Percentiles rank a stretch among this genome's conserved stretches.
These are phyloP conservation scores for Phytophthora podocarpi DNA, from an alignment of 352 stramenopile species.

Conservation along the genomic window DNA sequence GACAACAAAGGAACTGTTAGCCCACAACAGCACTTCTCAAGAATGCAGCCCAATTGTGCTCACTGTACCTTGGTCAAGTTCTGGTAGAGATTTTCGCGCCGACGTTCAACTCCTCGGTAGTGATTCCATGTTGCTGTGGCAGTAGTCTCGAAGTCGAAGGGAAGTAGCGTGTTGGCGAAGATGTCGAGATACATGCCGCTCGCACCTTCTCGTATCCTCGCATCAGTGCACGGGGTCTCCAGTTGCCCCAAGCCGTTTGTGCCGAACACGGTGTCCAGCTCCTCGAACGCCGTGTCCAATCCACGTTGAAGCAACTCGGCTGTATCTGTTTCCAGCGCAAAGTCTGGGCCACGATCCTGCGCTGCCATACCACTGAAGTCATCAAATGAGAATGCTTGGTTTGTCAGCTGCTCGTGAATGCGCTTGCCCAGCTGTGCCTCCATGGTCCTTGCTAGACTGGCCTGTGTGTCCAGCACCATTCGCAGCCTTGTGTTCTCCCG, in stretches of 20 bases:
- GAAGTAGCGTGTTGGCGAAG: constrained; percentile 42
- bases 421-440: constrained; percentile 31
- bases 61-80: constrained; percentile 21
- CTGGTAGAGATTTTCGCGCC: constrained; percentile 19
- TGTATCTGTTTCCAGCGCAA: constrained; percentile 33
- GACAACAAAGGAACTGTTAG: constrained; percentile 14
- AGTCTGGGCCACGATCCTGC: constrained; percentile 16
- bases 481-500: constrained; percentile 37
- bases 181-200: constrained; percentile 48
- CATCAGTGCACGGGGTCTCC: constrained; percentile 23
- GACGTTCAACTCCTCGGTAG: constrained; percentile 37
- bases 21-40: neutral
- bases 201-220: constrained; percentile 32
- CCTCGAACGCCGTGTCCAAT: constrained; percentile 35
- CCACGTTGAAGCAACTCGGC: constrained; percentile 31
- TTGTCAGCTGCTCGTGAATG: constrained; percentile 16
- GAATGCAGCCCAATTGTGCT: neutral
- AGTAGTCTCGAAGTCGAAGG: constrained; percentile 42
- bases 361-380: neutral
- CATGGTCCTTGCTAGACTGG: constrained; percentile 34
- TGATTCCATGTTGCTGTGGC: constrained; percentile 45
- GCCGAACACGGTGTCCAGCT: constrained; percentile 38
- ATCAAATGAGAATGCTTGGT: constrained; percentile 3
- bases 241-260: constrained; percentile 27
- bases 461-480: constrained; percentile 35